Percentiles rank a stretch among this genome's conserved stretches.
These are phyloP conservation scores for Globisporangium orthogonon DNA, from an alignment of 352 stramenopile genomes.

Conservation along the genomic window DNA sequence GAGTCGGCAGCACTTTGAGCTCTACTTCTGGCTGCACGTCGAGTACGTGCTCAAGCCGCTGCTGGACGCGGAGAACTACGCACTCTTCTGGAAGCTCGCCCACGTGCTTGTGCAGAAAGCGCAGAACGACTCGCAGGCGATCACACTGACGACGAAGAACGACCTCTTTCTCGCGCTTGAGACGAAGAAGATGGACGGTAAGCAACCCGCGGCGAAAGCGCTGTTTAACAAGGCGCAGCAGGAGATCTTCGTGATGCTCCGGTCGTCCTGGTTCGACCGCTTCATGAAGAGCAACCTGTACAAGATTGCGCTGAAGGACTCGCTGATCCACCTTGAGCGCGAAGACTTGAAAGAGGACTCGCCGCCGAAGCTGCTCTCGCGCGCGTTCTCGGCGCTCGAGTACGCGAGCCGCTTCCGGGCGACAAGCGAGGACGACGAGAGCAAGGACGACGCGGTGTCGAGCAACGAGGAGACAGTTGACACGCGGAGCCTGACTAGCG, in stretches of 20 bases:
- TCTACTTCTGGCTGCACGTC: slow-evolving; percentile 87
- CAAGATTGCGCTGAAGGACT: slow-evolving; percentile 71
- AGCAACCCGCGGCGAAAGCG: slow-evolving; percentile 37
- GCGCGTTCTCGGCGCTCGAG: slow-evolving; percentile 45
- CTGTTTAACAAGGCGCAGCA: slow-evolving; percentile 67
- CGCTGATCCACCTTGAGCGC: slow-evolving; percentile 50
- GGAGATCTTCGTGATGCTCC: slow-evolving; percentile 79
- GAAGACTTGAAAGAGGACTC: slow-evolving; percentile 61
- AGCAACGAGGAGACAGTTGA: slow-evolving; percentile 10
- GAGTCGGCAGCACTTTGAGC: slow-evolving; percentile 79
- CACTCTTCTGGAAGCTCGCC: slow-evolving; percentile 66
- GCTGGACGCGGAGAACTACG: slow-evolving; percentile 34
- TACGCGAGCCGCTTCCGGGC: slow-evolving; percentile 14
- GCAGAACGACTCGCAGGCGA: slow-evolving; percentile 70
- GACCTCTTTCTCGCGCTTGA: slow-evolving; percentile 50
- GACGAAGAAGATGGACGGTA: slow-evolving; percentile 29
- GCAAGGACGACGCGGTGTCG: slow-evolving; percentile 4
- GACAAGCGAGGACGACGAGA: slow-evolving; percentile 4
- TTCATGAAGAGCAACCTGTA: slow-evolving; percentile 86
- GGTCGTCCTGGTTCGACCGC: slow-evolving; percentile 73
- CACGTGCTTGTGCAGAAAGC: slow-evolving; percentile 65
- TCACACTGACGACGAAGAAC: slow-evolving; percentile 69
- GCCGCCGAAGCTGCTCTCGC: slow-evolving; percentile 54
- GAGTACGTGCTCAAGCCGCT: slow-evolving; percentile 81
- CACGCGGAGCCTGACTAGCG: slow-evolving; percentile 8